phyloP scores from a whole-genome alignment of 805 yeast species.

The Ogataea corticis region DNA sequence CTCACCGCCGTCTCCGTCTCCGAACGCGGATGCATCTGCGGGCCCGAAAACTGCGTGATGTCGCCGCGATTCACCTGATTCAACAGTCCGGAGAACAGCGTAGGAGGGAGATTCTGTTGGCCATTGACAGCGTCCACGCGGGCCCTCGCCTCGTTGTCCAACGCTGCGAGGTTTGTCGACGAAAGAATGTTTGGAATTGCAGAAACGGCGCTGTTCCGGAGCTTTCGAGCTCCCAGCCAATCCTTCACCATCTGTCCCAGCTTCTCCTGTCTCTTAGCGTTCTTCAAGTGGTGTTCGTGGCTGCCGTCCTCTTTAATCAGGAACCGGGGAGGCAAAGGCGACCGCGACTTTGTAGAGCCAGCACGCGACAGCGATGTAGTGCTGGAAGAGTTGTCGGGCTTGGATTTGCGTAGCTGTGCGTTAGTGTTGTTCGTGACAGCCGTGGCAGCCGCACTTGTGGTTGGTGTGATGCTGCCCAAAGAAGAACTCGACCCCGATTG shows the following conservation, averaged over 20 bases:
- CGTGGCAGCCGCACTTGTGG: background rate
- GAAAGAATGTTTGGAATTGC: conserved; percentile 70
- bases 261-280: conserved; percentile 78
- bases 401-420: background rate
- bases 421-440: background rate
- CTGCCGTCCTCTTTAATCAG: conserved; percentile 61
- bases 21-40: conserved; percentile 10
- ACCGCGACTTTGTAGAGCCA: conserved; percentile 16
- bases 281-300: conserved; percentile 79
- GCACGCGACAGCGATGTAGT: conserved; percentile 18
- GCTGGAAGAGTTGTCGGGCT: background rate
- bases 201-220: conserved; percentile 67
- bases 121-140: conserved; percentile 27
- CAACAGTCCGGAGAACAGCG: conserved; percentile 66
- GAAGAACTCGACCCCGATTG: conserved; percentile 12
- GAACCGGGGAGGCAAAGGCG: conserved; percentile 44
- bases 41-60: conserved; percentile 31
- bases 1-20: conserved; percentile 29
- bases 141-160: conserved; percentile 30
- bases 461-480: conserved; percentile 6
- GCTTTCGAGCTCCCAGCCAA: conserved; percentile 69
- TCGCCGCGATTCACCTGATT: conserved; percentile 50
- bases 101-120: conserved; percentile 53
- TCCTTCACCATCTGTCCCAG: conserved; percentile 73
- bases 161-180: conserved; percentile 29